Base-by-base conservation (phyloP, 2,329 filamentous ascomycete species). In the Cordyceps tenuipes region DNA sequence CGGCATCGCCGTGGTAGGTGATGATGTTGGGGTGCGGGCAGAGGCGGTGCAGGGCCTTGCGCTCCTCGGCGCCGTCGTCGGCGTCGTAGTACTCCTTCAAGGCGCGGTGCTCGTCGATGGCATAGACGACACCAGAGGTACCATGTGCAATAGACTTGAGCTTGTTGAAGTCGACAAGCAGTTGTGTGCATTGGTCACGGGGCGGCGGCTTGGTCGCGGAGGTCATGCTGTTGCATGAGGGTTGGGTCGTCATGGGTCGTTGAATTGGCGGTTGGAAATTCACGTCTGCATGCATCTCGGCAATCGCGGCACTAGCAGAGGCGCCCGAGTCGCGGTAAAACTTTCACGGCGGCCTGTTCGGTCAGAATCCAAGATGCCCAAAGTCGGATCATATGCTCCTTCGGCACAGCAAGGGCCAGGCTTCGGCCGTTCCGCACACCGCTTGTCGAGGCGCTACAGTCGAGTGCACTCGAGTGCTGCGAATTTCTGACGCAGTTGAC, bases 21-120 rank as follows among this genome's bases (percentile, higher is more conserved):
- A 59, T 59, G 34, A 59, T 59, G 26, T 59, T 59, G 31, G 56
- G 56, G 29, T 59, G 56, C 13, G 44, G 43, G 31, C 56, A 47
- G 15, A 59, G 44, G 15, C 56, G 26, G 15, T 23, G 15, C 21
- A 59, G 43, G 17, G 47, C 56, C 36, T 19, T 49, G 7, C 47
- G 56, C 56, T 59, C 56, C 46, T 50, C 48, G 19, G 26, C 31
- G 34, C 46, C 46, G 9, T 50, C 6, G 6, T 52, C 56, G 5
- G 36, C 46, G 21, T 59, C 47, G 31, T 51, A 59, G 56, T 59
- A 59, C 46, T 59, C 47, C 31, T 59, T 59, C 36, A 52, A 51
- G 47, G 52, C 56, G 3, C 31, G 48, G 10, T 59, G 5, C 9
- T 59, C 46, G 26, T 59, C 56, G 44, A 59, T 50, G 21, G 46